These are phyloP conservation scores for Hypoxylon intermedium DNA, from an alignment of 495 filamentous ascomycete genomes.

Conservation along the genomic window DNA sequence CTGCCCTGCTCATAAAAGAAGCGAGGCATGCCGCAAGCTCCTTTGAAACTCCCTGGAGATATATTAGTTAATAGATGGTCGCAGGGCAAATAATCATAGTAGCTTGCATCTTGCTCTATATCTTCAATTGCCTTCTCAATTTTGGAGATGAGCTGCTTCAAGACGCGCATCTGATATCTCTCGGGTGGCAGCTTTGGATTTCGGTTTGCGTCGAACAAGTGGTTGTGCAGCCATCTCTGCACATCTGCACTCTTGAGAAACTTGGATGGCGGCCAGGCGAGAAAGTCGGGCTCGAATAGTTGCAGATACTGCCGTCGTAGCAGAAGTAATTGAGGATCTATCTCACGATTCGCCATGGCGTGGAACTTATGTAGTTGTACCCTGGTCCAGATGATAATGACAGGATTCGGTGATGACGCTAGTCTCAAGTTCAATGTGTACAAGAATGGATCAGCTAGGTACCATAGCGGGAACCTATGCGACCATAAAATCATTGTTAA, in stretches of 20 bases:
- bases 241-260: conserved; percentile 59
- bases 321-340: conserved; percentile 47
- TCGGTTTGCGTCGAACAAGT: conserved; percentile 63
- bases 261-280: conserved; percentile 62
- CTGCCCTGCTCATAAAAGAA: conserved; percentile 57
- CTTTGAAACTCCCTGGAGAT: conserved; percentile 67
- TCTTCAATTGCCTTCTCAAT: conserved; percentile 69
- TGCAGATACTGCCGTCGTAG: conserved; percentile 72
- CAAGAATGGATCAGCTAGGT: no score
- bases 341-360: conserved; percentile 18
- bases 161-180: conserved; percentile 67
- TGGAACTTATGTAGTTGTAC: not conserved
- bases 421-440: not conserved
- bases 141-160: conserved; percentile 67
- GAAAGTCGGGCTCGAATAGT: conserved; percentile 55
- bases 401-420: not conserved
- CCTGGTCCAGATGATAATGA: not conserved
- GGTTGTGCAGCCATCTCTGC: conserved; percentile 66
- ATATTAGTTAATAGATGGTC: conserved; percentile 8
- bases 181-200: conserved; percentile 63
- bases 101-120: conserved; percentile 76
- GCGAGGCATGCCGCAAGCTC: conserved; percentile 66
- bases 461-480: no score
- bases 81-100: no score
- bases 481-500: no score